phyloP scores from a whole-genome alignment of 495 filamentous ascomycete species.

The Penicillium atrosanguineum region DNA sequence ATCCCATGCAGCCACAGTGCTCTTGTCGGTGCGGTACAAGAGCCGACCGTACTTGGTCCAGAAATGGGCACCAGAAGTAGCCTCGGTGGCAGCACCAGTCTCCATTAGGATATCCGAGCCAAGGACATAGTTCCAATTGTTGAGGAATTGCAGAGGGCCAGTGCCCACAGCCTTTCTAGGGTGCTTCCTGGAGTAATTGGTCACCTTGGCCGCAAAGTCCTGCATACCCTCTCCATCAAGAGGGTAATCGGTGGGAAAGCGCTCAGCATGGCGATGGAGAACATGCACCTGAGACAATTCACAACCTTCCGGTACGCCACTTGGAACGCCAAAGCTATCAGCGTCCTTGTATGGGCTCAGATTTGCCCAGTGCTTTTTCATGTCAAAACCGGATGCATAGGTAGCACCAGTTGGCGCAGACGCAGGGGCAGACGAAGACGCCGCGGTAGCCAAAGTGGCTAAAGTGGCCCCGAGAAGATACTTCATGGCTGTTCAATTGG shows the following conservation, averaged over 20 bases:
- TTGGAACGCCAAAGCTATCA: slow-evolving; percentile 37
- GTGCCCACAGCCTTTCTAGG: slow-evolving; percentile 27
- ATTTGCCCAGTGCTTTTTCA: slow-evolving; percentile 43
- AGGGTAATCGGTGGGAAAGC: slow-evolving; percentile 39
- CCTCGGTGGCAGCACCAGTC: slow-evolving; percentile 49
- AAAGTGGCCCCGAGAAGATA: slow-evolving; percentile 4
- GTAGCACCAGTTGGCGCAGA: slow-evolving; percentile 26
- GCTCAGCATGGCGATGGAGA: slow-evolving; percentile 52
- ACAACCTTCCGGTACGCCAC: slow-evolving; percentile 50
- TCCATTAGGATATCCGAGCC: slow-evolving; percentile 41
- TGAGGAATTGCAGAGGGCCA: slow-evolving; percentile 49
- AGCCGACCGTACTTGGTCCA: slow-evolving; percentile 53
- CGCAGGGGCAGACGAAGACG: slow-evolving; percentile 11
- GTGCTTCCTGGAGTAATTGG: slow-evolving; percentile 42
- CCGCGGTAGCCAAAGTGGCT: slow-evolving; percentile 8
- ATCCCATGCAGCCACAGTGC: slow-evolving; percentile 42
- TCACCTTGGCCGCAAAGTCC: slow-evolving; percentile 44
- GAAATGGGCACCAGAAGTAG: slow-evolving; percentile 46
- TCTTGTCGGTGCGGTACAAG: slow-evolving; percentile 43
- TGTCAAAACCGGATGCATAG: slow-evolving; percentile 35
- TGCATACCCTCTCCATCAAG: slow-evolving; percentile 48
- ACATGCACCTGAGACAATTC: slow-evolving; percentile 50
- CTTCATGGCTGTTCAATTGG: slow-evolving; percentile 10
- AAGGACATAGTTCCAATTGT: slow-evolving; percentile 48
- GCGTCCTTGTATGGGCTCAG: slow-evolving; percentile 49